phyloP scores from a whole-genome alignment of 768 basidiomycete genomes.

The Tulasnella sp. region DNA sequence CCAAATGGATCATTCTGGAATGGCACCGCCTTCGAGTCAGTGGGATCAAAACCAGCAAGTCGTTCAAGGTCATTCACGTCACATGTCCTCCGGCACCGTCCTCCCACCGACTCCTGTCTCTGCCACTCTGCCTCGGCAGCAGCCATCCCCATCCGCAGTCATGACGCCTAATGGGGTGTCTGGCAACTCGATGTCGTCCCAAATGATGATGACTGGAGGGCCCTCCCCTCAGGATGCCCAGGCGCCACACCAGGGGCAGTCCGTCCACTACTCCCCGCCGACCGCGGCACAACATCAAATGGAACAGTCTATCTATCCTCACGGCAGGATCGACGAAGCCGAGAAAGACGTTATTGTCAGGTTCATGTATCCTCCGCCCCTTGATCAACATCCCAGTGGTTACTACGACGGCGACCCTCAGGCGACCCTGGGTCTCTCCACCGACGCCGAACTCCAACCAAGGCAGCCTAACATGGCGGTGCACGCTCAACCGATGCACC shows the following conservation, averaged over 20 bases:
- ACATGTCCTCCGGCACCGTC: background rate
- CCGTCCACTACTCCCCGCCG: constrained; percentile 9
- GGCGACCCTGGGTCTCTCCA: background rate
- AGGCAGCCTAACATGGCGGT: background rate
- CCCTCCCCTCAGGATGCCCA: background rate
- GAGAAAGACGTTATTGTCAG: constrained; percentile 5
- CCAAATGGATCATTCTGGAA: background rate
- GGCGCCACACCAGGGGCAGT: background rate
- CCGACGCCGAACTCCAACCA: background rate
- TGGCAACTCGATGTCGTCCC: background rate
- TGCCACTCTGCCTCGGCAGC: background rate
- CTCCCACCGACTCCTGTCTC: background rate
- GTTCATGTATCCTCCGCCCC: constrained; percentile 12
- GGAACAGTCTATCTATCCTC: background rate
- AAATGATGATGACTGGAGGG: no score
- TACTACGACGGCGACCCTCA: background rate
- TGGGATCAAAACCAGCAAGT: background rate
- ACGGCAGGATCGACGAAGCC: background rate
- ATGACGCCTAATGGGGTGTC: no score
- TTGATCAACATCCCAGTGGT: background rate
- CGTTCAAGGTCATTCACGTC: background rate
- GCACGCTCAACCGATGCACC: background rate
- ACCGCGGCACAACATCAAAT: background rate
- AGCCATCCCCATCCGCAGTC: background rate
- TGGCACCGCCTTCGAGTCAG: no score